A percentile compares a stretch with the other conserved stretches of the same genome.
Conservation (phyloP, 805 yeast species). For the Pichia heedii region DNA sequence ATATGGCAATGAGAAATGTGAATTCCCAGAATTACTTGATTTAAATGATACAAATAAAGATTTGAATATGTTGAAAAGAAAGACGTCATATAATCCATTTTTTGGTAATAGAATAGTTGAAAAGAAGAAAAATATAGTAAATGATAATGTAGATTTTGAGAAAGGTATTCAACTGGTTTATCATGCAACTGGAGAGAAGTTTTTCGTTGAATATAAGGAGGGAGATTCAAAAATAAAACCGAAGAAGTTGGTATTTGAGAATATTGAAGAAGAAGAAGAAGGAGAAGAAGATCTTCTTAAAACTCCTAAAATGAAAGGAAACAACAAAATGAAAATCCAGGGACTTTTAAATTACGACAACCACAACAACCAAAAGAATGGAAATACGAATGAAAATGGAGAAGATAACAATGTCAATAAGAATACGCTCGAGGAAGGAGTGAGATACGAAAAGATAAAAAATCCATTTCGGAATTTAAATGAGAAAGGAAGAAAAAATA, state of each 20-base stretch:
- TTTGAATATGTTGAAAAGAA: slow-evolving; percentile 9
- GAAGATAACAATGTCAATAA: too few relatives aligned
- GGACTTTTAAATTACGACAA: background rate
- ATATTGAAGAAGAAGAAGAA: background rate
- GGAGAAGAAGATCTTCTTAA: background rate
- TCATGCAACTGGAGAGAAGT: slow-evolving; percentile 33
- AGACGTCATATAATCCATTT: slow-evolving; percentile 23
- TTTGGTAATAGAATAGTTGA: background rate
- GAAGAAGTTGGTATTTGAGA: slow-evolving; percentile 26
- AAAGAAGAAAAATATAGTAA: background rate
- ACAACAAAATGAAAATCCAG: slow-evolving; percentile 4
- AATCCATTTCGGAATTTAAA: slow-evolving; percentile 16
- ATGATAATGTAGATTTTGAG: slow-evolving; percentile 21
- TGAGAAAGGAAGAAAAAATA: background rate
- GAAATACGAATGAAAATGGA: background rate
- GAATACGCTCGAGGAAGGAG: too few relatives aligned
- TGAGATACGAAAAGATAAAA: slow-evolving; percentile 14
- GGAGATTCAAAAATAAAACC: slow-evolving; percentile 31
- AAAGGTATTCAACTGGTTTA: slow-evolving; percentile 33
- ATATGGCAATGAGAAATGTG: slow-evolving; percentile 17
- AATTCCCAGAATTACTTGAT: slow-evolving; percentile 15
- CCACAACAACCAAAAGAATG: slow-evolving; percentile 1
- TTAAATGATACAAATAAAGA: slow-evolving; percentile 4
- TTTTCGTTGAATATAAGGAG: slow-evolving; percentile 23
- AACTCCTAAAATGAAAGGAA: slow-evolving; percentile 1